Evolutionary conservation across 345 rosid species (phyloP), one percentile per base, ranked within the genome.

Genomic region (Euphorbia lathyris): DNA sequence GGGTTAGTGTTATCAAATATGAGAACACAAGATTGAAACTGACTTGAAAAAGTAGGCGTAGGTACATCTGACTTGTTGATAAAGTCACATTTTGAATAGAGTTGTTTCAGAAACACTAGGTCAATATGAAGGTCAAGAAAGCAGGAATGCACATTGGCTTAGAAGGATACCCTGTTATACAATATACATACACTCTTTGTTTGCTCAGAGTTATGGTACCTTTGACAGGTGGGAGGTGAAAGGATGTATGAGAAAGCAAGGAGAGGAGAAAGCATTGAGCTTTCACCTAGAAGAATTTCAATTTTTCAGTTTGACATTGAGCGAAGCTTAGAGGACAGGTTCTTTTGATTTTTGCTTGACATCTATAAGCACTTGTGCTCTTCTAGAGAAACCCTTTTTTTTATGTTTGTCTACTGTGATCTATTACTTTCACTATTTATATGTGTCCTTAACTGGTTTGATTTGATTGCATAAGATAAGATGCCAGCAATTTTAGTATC

Each of bases 171-270:
- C 32, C 10, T 38, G 4, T 26, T 45, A 58, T 19, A 0, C 51
- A 55, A 27, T 40, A 10, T 3, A 34, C 3, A 34, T 34, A 34
- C 38, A 34, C 38, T 34, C 38, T 34, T 59, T 71, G 3, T 17
- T 27, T 61, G 40, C 51, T 76, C n/a, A 56, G 56, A 61, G 63
- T 26, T 64, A 40, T 40, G 1, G 29, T 43, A 55, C 20, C 36
- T 36, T 22, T 66, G 65, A 68, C 62, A 92, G 99, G 89, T 92
- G 72, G 96, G 93, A 78, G 97, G 99, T 16, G 97, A 95, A 80
- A 95, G 68, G 80, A 90, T 95, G 97, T 95, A 95, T 55, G 97
- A 90, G 0, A 95, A 95, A 85, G 97, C 97, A 55, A 92, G 99
- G 85, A 83, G 88, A 86, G 97, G 99, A 70, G 99, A 91, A 80